Percentiles rank a stretch among this genome's conserved stretches.
phyloP scores from a whole-genome alignment of 106 monocot species.

The Apostasia ramifera region DNA sequence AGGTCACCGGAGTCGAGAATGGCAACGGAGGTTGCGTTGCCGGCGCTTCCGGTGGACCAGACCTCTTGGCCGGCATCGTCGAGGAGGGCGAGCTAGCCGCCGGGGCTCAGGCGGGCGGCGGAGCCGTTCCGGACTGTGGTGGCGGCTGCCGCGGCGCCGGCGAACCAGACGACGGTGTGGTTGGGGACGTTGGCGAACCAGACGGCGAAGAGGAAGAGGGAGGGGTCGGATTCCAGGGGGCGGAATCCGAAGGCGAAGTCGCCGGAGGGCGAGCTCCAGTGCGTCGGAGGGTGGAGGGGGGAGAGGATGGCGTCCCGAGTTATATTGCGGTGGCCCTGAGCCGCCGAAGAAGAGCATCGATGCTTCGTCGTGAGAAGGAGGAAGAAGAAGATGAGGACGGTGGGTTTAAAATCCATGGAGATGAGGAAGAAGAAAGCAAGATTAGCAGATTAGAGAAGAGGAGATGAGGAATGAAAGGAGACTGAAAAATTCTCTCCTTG shows the following conservation, averaged over 20 bases:
- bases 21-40: conserved; percentile 1
- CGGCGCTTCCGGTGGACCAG: not conserved
- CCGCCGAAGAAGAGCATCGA: no score
- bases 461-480: no score
- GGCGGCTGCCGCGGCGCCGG: no score
- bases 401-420: no score
- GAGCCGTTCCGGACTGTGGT: conserved; percentile 11
- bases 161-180: conserved; percentile 27
- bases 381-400: no score
- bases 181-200: conserved; percentile 26
- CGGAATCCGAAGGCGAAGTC: conserved; percentile 59
- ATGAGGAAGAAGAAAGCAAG: no score
- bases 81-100: conserved; percentile 12
- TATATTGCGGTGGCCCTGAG: conserved; percentile 10
- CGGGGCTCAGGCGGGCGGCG: not conserved
- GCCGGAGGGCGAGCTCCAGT: conserved; percentile 35
- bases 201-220: conserved; percentile 37
- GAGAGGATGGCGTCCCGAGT: conserved; percentile 17
- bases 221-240: not conserved
- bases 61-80: conserved; percentile 1
- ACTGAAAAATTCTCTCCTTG: no score
- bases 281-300: conserved; percentile 2
- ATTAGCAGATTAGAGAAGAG: no score
- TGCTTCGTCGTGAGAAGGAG: no score
- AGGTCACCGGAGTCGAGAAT: conserved; percentile 44